Conservation (phyloP, 345 rosid genomes). For the Orychophragmus violaceus region DNA sequence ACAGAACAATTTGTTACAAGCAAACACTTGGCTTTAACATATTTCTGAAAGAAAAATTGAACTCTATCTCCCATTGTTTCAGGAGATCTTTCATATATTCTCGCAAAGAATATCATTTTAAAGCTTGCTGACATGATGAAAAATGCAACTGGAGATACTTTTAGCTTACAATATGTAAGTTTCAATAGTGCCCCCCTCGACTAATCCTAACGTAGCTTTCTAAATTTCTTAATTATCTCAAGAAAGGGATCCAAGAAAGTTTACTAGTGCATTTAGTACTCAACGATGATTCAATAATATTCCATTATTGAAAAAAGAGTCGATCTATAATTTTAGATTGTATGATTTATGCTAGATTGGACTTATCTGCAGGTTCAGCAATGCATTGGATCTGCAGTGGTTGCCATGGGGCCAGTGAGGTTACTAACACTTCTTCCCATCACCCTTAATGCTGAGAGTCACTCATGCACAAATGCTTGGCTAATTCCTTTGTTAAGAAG, state of each 20-base stretch:
- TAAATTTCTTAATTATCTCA: no score
- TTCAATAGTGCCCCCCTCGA: background rate
- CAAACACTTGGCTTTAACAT: background rate
- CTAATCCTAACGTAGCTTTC: background rate
- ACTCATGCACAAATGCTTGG: slow-evolving; percentile 62
- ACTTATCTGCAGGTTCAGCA: slow-evolving; percentile 50
- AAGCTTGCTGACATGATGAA: slow-evolving; percentile 66
- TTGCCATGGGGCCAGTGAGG: slow-evolving; percentile 77
- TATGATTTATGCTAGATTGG: slow-evolving; percentile 23
- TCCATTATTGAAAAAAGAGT: background rate
- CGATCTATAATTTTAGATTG: background rate
- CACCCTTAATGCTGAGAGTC: slow-evolving; percentile 44
- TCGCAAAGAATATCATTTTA: slow-evolving; percentile 48
- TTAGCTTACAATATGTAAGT: slow-evolving; percentile 51
- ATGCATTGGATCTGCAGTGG: slow-evolving; percentile 84
- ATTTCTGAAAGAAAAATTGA: background rate
- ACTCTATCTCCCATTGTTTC: slow-evolving; percentile 22
- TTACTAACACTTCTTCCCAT: slow-evolving; percentile 65
- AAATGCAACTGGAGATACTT: slow-evolving; percentile 29
- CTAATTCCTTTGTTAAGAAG: slow-evolving; percentile 69
- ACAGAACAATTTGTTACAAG: background rate
- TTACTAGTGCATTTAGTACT: background rate
- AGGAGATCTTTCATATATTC: slow-evolving; percentile 56
- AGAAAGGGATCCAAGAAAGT: no score
- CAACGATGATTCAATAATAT: background rate